Evolutionary conservation across 345 rosid species (phyloP).

Genomic region (Isatis tinctoria): DNA sequence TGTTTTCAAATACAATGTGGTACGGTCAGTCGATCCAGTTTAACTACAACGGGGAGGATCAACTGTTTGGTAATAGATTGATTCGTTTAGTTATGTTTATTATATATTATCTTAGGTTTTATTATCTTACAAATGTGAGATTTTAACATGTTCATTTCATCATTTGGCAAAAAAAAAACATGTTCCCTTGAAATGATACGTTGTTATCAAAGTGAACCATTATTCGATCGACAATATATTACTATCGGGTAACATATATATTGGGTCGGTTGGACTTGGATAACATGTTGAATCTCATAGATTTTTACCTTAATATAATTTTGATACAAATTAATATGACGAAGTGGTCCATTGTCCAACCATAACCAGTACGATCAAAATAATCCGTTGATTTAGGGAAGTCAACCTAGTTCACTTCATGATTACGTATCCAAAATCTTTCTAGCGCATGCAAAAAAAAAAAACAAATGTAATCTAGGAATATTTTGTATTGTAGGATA

Average conservation of each 20-base stretch:
- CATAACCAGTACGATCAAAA: background rate
- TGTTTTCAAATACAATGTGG: background rate
- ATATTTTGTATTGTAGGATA: background rate
- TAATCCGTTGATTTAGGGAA: background rate
- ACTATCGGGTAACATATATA: background rate
- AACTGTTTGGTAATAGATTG: background rate
- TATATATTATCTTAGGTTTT: background rate
- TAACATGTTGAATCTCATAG: background rate
- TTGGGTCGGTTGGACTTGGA: background rate
- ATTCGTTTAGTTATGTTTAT: background rate
- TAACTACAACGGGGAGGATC: background rate
- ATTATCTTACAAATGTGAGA: no score
- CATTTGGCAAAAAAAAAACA: no score
- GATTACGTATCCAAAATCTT: background rate
- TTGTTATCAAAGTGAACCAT: background rate
- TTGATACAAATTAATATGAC: background rate
- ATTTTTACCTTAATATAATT: background rate
- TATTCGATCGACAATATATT: background rate
- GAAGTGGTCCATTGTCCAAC: background rate
- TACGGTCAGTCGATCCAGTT: background rate
- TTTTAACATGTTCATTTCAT: background rate
- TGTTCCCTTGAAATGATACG: background rate
- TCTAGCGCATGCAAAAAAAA: background rate
- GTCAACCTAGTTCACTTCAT: conserved; percentile 2
- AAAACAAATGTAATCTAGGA: background rate